Percentiles rank a stretch among this genome's conserved stretches.
Conservation (phyloP, 2,329 filamentous ascomycete species). For the Talaromyces sp. region DNA sequence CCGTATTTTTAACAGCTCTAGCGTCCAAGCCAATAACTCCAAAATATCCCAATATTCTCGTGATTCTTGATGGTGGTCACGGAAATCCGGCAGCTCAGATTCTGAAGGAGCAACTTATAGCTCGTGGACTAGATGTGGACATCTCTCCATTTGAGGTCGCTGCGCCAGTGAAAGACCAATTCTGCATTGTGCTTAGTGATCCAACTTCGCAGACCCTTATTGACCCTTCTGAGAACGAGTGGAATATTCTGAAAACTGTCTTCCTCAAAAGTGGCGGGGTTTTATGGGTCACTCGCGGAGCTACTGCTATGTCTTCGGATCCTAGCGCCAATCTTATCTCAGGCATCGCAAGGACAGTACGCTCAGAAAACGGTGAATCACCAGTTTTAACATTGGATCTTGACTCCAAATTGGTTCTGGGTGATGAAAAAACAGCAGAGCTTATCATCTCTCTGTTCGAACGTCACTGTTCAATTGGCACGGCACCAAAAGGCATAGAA, state of each 20-base stretch:
- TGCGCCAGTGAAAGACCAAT: background rate
- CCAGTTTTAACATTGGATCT: slow-evolving; percentile 27
- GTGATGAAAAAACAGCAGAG: background rate
- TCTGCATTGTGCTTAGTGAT: background rate
- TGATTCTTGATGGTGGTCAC: background rate
- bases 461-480: slow-evolving; percentile 17
- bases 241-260: background rate
- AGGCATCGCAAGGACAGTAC: slow-evolving; percentile 28
- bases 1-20: background rate
- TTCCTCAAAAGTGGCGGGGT: background rate
- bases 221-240: background rate
- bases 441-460: slow-evolving; percentile 7
- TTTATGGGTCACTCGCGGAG: slow-evolving; percentile 27
- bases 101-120: background rate
- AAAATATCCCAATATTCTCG: background rate
- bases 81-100: background rate
- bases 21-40: background rate
- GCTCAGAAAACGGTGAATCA: slow-evolving; percentile 25
- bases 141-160: background rate
- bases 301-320: slow-evolving; percentile 12
- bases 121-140: background rate
- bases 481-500: slow-evolving; percentile 19
- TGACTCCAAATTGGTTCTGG: slow-evolving; percentile 12
- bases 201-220: background rate
- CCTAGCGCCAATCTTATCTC: slow-evolving; percentile 22